Evolutionary conservation across 805 yeast genomes (phyloP).

Genomic region (Starmerella apis): DNA sequence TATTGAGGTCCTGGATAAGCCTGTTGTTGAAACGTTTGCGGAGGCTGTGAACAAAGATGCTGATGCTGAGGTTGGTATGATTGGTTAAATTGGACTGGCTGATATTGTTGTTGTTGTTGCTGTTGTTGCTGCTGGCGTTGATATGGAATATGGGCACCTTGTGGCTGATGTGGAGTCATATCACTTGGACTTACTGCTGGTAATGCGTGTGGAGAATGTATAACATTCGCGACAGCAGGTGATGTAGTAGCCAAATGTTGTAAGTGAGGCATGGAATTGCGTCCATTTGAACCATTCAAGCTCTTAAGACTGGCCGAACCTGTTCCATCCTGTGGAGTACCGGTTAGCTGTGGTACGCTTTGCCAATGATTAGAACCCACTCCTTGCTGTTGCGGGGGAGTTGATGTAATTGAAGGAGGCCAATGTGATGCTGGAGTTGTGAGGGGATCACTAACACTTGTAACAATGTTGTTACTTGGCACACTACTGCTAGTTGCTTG

Average conservation of each 20-base stretch:
- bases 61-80: background rate
- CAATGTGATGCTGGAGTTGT: background rate
- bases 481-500: no score
- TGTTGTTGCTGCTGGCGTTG: constrained; percentile 6
- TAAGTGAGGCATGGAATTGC: background rate
- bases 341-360: background rate
- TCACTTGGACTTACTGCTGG: background rate
- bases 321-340: background rate
- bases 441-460: no score
- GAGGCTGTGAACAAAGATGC: no score
- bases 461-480: no score
- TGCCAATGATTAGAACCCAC: background rate
- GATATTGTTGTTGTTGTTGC: constrained; percentile 4
- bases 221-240: no score
- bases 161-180: background rate
- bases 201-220: background rate
- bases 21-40: no score
- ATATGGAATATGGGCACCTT: background rate
- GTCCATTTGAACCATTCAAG: background rate
- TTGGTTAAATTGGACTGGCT: no score
- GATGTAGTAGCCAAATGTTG: background rate
- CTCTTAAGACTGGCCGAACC: background rate
- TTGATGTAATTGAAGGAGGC: background rate
- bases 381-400: background rate
- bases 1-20: no score